Evolutionary conservation across 2,329 filamentous ascomycete species (phyloP).

Genomic region (Coniochaeta sp.): DNA sequence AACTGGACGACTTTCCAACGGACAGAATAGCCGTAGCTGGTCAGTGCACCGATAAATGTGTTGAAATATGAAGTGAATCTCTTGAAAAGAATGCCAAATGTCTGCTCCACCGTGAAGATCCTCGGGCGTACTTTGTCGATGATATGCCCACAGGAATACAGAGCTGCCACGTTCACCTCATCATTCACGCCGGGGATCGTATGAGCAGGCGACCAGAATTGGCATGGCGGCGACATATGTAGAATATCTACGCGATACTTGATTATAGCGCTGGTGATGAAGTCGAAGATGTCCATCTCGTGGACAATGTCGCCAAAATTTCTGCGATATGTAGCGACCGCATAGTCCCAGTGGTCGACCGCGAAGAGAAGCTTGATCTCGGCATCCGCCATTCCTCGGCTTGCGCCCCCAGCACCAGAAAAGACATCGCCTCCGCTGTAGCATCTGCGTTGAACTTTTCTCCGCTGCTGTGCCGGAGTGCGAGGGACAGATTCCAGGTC

Average conservation of each 20-base stretch:
- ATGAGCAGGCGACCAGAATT: constrained; percentile 66
- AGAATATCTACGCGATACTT: constrained; percentile 52
- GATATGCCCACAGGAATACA: constrained; percentile 46
- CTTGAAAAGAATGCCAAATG: constrained; percentile 62
- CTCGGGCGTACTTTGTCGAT: constrained; percentile 54
- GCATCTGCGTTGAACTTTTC: too few species aligned
- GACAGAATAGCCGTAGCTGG: constrained; percentile 58
- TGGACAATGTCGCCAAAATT: constrained; percentile 53
- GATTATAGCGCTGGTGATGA: constrained; percentile 28
- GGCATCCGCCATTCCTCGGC: constrained; percentile 49
- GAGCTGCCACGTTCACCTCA: constrained; percentile 56
- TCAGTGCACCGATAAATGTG: constrained; percentile 55
- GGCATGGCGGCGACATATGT: constrained; percentile 72
- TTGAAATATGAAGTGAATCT: too few species aligned
- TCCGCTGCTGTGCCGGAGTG: too few species aligned
- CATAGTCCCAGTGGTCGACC: constrained; percentile 53
- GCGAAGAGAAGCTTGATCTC: constrained; percentile 54
- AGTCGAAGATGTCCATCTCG: constrained; percentile 37
- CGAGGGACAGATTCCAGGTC: constrained; percentile 15
- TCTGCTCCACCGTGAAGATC: constrained; percentile 72
- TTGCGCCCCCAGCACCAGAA: constrained; percentile 65
- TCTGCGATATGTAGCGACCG: constrained; percentile 46
- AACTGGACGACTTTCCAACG: constrained; percentile 56
- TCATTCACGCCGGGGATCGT: constrained; percentile 52
- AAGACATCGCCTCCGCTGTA: constrained; percentile 69